These are phyloP conservation scores for Solanum sitiens DNA, from an alignment of 257 asterid species.

Conservation along the genomic window DNA sequence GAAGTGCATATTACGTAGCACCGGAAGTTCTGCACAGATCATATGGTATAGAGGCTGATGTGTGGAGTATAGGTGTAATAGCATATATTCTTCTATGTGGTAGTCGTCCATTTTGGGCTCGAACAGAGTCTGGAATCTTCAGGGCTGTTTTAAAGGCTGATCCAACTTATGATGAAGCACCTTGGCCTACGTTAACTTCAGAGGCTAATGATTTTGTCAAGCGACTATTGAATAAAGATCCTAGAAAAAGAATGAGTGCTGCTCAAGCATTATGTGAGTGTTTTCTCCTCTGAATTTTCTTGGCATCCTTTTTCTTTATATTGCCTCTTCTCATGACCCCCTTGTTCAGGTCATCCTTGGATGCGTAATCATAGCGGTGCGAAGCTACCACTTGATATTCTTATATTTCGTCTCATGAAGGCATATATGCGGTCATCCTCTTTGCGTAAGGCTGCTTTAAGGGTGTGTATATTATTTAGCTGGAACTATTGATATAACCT, in stretches of 20 bases:
- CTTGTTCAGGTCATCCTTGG: conserved; percentile 69
- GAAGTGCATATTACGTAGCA: conserved; percentile 49
- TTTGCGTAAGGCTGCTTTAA: conserved; percentile 63
- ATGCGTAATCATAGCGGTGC: conserved; percentile 23
- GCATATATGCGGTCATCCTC: conserved; percentile 56
- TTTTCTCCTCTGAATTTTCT: not conserved
- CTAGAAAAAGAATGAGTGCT: conserved; percentile 54
- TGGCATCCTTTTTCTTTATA: not conserved
- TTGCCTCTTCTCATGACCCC: not conserved
- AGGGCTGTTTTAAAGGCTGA: conserved; percentile 46
- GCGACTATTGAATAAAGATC: conserved; percentile 44
- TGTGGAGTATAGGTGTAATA: conserved; percentile 42
- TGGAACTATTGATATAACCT: not conserved
- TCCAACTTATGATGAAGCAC: conserved; percentile 46
- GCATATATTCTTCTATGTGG: conserved; percentile 61
- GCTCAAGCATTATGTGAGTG: conserved; percentile 66
- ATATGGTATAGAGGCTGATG: conserved; percentile 39
- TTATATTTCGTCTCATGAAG: conserved; percentile 46
- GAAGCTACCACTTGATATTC: conserved; percentile 36
- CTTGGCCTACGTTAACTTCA: conserved; percentile 47
- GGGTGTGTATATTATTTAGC: conserved; percentile 31
- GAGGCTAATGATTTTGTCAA: conserved; percentile 52
- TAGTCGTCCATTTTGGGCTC: conserved; percentile 67
- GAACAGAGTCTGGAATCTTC: conserved; percentile 61
- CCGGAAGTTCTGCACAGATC: conserved; percentile 46